Base-by-base conservation (phyloP, 805 yeast genomes). In the Priceomyces castillae region DNA sequence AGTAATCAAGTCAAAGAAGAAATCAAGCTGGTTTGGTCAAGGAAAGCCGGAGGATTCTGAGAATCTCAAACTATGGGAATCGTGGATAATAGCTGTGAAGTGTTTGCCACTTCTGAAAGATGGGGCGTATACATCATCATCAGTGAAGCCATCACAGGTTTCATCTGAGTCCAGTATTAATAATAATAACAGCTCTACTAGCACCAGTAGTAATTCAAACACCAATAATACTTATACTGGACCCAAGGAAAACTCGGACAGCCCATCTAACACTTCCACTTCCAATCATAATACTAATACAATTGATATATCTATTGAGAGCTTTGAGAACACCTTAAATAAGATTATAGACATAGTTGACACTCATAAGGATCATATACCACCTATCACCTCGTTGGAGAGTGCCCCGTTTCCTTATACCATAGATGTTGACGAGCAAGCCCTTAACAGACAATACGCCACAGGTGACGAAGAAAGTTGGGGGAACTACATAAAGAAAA, bases 321-420 rank as follows among this genome's bases (percentile, higher is more conserved):
- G 71, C 40, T 71, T 71, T 47, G 72, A 70, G 44, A 45, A 53
- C n/a, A 64, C 61, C 41, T 46, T 86, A 36, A 48, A 68, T 40
- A 61, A 67, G 42, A 74, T 84, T n/a, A 62, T 79, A 28, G 73
- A 76, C 12, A 59, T 66, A n/a, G 79, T 72, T 12, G 85, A 84
- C 52, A 53, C 57, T 5, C 72, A 82, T 53, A 82, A 79, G 53
- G 77, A 71, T 38, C 90, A 84, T 51, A 80, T 87, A 2, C 95
- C 95, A 2, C 85, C 87, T 0, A 83, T 86, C 18, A 77, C 84
- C 14, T 76, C 86, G 1, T 66, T 81, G 12, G 89, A 83, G 2
- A 64, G 76, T 22, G 64, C 81, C 9, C 92, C 94, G 2, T 86
- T 86, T 54, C 87, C 74, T 1, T 71, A 64, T 47, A 51, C 46